Conservation (phyloP, 2,329 filamentous ascomycete species). For the Cladophialophora exuberans region DNA sequence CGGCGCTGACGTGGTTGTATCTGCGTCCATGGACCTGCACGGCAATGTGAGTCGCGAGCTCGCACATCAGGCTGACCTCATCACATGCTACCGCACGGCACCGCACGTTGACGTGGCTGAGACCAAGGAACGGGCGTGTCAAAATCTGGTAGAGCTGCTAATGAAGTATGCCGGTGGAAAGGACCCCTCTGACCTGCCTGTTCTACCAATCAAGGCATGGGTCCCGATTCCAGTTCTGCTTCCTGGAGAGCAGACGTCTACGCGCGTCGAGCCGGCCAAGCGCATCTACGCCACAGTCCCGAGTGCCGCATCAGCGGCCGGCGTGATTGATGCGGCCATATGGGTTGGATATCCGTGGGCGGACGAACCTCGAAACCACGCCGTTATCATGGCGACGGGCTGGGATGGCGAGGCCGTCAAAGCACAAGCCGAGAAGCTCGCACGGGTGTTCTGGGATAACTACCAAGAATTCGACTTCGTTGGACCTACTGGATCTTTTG, state of each 20-base stretch:
- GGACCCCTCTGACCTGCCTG: not conserved
- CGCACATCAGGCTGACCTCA: conserved; percentile 7
- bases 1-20: conserved; percentile 4
- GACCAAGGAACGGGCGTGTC: conserved; percentile 7
- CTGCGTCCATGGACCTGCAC: conserved; percentile 13
- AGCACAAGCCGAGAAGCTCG: not conserved
- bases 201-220: conserved; percentile 1
- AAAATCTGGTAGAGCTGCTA: conserved; percentile 10
- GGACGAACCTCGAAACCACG: conserved; percentile 11
- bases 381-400: conserved; percentile 5
- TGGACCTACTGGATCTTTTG: conserved; percentile 1
- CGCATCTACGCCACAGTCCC: conserved; percentile 5
- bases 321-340: conserved; percentile 6
- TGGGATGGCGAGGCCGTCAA: not conserved
- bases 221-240: conserved; percentile 7
- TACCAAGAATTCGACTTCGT: conserved; percentile 12
- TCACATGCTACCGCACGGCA: conserved; percentile 10
- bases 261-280: conserved; percentile 6
- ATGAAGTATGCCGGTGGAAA: not conserved
- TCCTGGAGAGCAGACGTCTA: conserved; percentile 13
- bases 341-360: conserved; percentile 13
- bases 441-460: conserved; percentile 1
- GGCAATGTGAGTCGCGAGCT: conserved; percentile 14
- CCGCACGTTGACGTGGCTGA: conserved; percentile 6
- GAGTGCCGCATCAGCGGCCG: not conserved